Conservation (phyloP, 495 filamentous ascomycete species). For the Penicillium egyptiacum region DNA sequence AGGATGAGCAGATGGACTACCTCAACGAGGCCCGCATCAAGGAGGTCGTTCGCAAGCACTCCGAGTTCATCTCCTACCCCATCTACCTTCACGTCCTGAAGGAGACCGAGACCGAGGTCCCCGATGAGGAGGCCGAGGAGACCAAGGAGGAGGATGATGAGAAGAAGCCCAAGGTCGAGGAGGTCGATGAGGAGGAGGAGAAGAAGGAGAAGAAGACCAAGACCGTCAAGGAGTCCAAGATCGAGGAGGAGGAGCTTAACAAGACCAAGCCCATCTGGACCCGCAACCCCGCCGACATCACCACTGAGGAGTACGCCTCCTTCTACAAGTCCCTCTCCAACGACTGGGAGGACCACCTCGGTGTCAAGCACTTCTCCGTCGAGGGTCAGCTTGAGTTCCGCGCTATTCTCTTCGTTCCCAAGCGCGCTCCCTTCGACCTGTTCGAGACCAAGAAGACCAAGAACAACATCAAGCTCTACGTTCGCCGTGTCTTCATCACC, state of each 20-base stretch:
- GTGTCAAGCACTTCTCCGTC: conserved; percentile 99
- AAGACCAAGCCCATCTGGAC: conserved; percentile 99
- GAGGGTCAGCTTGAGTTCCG: conserved; percentile 99
- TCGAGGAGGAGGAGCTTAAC: conserved; percentile 99
- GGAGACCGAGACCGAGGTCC: conserved; percentile 98
- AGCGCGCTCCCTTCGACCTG: conserved; percentile 98
- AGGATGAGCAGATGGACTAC: conserved; percentile 99
- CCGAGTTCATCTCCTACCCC: conserved; percentile 99
- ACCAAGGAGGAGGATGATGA: conserved; percentile 75
- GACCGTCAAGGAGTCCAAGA: conserved; percentile 98
- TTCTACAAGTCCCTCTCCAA: conserved; percentile 99
- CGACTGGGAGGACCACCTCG: conserved; percentile 99
- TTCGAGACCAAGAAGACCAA: conserved; percentile 99
- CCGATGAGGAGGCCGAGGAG: conserved; percentile 92
- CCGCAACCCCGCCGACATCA: conserved; percentile 94
- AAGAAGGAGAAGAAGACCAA: conserved; percentile 90
- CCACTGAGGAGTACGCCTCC: conserved; percentile 91
- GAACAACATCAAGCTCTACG: conserved; percentile 99
- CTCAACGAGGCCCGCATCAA: conserved; percentile 98
- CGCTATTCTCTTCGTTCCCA: conserved; percentile 98
- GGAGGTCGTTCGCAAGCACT: conserved; percentile 99
- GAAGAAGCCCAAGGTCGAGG: conserved; percentile 74
- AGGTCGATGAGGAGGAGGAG: conserved; percentile 80
- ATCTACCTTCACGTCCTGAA: conserved; percentile 99
- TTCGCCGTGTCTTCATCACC: conserved; percentile 99